phyloP scores from a whole-genome alignment of 768 basidiomycete species.

The Lactifluus pinguis region DNA sequence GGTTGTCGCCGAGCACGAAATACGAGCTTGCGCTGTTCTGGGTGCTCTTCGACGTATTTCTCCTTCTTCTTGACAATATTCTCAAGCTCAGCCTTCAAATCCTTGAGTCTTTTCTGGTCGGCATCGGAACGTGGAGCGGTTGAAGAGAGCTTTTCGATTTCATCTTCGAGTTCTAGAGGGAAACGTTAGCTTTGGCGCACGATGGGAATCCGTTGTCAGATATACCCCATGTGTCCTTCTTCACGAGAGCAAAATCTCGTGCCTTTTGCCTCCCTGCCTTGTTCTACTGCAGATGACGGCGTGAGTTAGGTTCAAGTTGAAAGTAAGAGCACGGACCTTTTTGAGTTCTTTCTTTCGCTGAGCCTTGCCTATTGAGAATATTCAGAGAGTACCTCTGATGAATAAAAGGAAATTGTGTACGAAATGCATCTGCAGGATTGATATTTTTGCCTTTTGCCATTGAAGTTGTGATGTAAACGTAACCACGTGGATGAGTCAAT shows the following conservation, averaged over 20 bases:
- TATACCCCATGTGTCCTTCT: slow-evolving; percentile 84
- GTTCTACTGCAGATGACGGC: slow-evolving; percentile 59
- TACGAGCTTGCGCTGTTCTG: slow-evolving; percentile 81
- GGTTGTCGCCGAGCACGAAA: slow-evolving; percentile 46
- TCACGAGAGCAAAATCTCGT: slow-evolving; percentile 84
- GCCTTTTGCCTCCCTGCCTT: slow-evolving; percentile 74
- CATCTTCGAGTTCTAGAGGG: slow-evolving; percentile 64
- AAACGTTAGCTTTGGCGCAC: neutral
- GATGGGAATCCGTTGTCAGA: neutral
- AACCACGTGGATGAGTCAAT: slow-evolving; percentile 22
- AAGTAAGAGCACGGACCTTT: slow-evolving; percentile 48
- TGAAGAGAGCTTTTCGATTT: slow-evolving; percentile 60
- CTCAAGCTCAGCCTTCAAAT: slow-evolving; percentile 69
- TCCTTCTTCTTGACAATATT: slow-evolving; percentile 82
- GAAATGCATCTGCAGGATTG: slow-evolving; percentile 92
- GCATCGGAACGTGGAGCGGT: slow-evolving; percentile 33
- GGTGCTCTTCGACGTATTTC: slow-evolving; percentile 87
- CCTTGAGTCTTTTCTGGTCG: slow-evolving; percentile 59
- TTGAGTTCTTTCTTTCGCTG: slow-evolving; percentile 92
- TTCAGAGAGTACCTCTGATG: neutral
- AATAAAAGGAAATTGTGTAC: slow-evolving; percentile 40
- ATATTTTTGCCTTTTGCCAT: slow-evolving; percentile 83
- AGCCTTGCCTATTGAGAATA: slow-evolving; percentile 62
- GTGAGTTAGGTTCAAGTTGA: neutral
- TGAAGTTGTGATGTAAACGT: neutral